Evolutionary conservation across 768 basidiomycete genomes (phyloP).

Genomic region (Ramaria sp.): DNA sequence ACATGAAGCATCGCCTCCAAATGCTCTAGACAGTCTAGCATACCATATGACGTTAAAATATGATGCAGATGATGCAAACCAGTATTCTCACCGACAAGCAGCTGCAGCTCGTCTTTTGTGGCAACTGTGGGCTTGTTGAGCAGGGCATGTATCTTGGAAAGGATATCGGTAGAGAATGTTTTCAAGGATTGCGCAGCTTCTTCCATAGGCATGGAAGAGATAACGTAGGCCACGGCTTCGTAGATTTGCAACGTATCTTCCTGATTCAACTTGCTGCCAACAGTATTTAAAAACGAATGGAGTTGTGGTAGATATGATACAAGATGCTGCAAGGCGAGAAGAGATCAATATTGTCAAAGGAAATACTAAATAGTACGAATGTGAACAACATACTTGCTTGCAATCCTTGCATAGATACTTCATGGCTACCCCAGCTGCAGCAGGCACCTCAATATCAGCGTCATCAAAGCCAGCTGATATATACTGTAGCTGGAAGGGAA

Average conservation of each 20-base stretch:
- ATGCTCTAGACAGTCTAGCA: constrained; percentile 76
- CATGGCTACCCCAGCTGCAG: constrained; percentile 91
- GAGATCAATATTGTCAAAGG: constrained; percentile 3
- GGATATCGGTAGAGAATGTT: constrained; percentile 77
- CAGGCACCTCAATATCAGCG: constrained; percentile 66
- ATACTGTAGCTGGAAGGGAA: constrained; percentile 78
- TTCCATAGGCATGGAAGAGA: constrained; percentile 87
- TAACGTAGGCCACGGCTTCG: constrained; percentile 92
- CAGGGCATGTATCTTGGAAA: constrained; percentile 62
- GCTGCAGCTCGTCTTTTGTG: constrained; percentile 61
- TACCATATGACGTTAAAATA: constrained; percentile 9
- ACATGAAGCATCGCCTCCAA: constrained; percentile 86
- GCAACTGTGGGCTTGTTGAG: constrained; percentile 40
- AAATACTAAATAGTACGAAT: background rate
- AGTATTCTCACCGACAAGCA: constrained; percentile 50
- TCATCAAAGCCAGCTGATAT: constrained; percentile 88
- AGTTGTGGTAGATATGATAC: constrained; percentile 86
- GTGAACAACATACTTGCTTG: constrained; percentile 46
- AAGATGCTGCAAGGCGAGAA: constrained; percentile 48
- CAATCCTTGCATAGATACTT: constrained; percentile 97
- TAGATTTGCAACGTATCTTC: constrained; percentile 89
- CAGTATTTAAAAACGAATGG: constrained; percentile 75
- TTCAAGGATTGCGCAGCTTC: constrained; percentile 78
- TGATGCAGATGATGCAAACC: background rate
- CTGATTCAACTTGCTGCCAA: constrained; percentile 68